phyloP scores from a whole-genome alignment of 352 stramenopile species.

The Pythium folliculosum region DNA sequence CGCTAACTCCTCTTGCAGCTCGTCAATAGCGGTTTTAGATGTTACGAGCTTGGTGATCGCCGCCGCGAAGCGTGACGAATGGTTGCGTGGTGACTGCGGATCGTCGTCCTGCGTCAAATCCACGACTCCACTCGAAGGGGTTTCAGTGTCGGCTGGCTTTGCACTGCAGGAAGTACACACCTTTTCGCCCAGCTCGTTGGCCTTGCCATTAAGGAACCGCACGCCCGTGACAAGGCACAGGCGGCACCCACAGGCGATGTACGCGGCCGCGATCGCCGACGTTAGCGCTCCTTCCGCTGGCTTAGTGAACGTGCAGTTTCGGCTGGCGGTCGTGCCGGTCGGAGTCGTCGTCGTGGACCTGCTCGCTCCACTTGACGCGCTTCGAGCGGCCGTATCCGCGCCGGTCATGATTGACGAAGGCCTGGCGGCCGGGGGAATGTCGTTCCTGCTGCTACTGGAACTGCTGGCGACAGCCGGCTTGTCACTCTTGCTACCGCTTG shows the following conservation, averaged over 20 bases:
- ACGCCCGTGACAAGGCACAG: constrained; percentile 14
- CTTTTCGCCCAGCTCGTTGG: background rate
- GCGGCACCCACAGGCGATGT: constrained; percentile 19
- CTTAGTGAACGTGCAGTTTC: constrained; percentile 1
- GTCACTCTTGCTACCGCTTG: too few relatives aligned
- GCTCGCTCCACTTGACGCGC: background rate
- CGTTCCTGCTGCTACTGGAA: too few relatives aligned
- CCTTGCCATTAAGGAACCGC: constrained; percentile 7
- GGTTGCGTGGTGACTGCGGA: constrained; percentile 1
- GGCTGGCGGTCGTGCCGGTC: background rate
- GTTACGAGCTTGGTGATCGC: constrained; percentile 6
- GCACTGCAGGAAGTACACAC: background rate
- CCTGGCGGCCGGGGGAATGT: too few relatives aligned
- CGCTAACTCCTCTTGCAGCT: background rate
- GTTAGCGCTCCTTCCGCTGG: background rate
- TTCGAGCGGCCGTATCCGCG: background rate
- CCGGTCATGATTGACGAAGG: too few relatives aligned
- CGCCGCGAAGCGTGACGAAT: background rate
- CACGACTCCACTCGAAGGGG: background rate
- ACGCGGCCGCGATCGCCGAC: background rate
- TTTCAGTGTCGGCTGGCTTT: background rate
- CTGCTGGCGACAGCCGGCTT: too few relatives aligned
- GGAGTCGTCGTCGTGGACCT: background rate
- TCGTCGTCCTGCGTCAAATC: constrained; percentile 19
- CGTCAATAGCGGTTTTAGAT: background rate